Conservation (phyloP, 2,329 filamentous ascomycete genomes). For the Chaetomium strumarium region DNA sequence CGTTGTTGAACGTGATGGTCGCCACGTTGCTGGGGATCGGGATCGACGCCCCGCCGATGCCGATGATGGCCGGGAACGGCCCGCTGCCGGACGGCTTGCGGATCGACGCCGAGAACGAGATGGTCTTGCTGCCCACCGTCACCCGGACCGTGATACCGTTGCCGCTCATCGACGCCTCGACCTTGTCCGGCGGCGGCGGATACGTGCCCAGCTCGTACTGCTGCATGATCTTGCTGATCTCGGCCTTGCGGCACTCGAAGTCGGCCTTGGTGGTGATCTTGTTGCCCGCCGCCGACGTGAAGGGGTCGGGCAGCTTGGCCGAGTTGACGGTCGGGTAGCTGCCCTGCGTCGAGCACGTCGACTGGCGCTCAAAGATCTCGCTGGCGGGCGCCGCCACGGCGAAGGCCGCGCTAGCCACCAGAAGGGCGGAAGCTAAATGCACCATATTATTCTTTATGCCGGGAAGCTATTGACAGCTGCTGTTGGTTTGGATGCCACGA, state of each 20-base stretch:
- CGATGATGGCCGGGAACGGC: constrained; percentile 53
- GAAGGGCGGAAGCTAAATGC: constrained; percentile 27
- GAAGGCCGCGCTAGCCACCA: constrained; percentile 32
- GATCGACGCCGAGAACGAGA: constrained; percentile 41
- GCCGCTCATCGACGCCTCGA: constrained; percentile 41
- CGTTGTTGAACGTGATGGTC: constrained; percentile 54
- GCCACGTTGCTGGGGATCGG: constrained; percentile 50
- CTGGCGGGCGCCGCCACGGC: constrained; percentile 31
- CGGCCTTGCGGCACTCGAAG: constrained; percentile 43
- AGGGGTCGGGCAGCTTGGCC: constrained; percentile 43
- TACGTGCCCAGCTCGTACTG: constrained; percentile 47
- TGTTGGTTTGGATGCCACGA: constrained; percentile 1
- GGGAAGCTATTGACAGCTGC: background rate
- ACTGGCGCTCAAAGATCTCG: constrained; percentile 34
- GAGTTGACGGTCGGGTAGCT: constrained; percentile 33
- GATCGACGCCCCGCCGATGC: constrained; percentile 48
- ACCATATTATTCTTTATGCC: constrained; percentile 26
- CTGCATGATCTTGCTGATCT: constrained; percentile 44
- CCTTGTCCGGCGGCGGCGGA: constrained; percentile 40
- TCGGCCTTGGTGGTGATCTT: constrained; percentile 41
- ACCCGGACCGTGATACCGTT: constrained; percentile 40
- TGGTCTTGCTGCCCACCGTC: constrained; percentile 39
- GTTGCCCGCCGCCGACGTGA: constrained; percentile 38
- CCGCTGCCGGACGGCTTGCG: constrained; percentile 37
- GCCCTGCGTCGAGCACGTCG: constrained; percentile 31